Conservation (phyloP, 2,329 filamentous ascomycete species). For the Metarhizium album region DNA sequence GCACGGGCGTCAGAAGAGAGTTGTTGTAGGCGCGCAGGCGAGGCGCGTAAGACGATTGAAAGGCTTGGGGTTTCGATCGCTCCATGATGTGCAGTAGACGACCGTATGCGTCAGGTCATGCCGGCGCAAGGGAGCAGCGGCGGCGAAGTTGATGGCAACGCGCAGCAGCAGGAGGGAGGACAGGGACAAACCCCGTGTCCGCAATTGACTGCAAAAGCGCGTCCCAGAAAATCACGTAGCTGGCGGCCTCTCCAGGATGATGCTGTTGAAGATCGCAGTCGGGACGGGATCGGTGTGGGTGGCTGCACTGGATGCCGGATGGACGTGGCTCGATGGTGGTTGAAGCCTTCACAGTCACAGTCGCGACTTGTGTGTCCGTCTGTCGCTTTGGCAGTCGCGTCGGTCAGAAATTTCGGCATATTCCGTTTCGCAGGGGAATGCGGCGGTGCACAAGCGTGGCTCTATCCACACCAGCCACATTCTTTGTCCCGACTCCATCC, state of each 20-base stretch:
- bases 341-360: constrained; percentile 5
- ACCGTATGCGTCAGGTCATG: constrained; percentile 20
- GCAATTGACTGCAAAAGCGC: not conserved
- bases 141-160: not conserved
- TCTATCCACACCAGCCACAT: not conserved
- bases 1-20: constrained; percentile 75
- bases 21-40: constrained; percentile 86
- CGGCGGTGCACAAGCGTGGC: not conserved
- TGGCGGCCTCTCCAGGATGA: not conserved
- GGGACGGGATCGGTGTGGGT: not conserved
- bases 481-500: not conserved
- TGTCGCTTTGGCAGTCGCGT: constrained; percentile 10
- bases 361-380: constrained; percentile 8
- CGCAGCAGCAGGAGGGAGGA: not conserved
- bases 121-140: constrained; percentile 10
- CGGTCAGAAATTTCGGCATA: constrained; percentile 9
- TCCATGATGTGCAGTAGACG: constrained; percentile 31
- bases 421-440: not conserved
- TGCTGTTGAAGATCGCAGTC: not conserved
- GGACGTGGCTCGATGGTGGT: not conserved
- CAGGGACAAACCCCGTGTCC: not conserved
- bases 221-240: not conserved
- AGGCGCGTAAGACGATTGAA: constrained; percentile 84
- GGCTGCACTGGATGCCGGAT: too few species aligned
- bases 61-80: constrained; percentile 61